Conservation (phyloP, 345 rosid species). For the Populus nigra region DNA sequence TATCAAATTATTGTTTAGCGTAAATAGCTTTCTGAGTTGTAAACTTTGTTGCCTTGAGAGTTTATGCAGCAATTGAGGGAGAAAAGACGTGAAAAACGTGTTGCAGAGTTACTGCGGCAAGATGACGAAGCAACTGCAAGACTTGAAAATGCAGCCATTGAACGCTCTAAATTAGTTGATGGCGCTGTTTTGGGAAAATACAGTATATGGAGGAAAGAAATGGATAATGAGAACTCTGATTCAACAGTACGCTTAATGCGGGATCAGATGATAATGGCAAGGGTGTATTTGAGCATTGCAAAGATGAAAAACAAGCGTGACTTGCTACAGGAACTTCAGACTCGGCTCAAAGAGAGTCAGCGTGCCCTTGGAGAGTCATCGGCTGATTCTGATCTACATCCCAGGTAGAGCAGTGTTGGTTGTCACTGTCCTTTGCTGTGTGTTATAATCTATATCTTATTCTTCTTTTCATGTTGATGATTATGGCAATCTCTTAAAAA, state of each 20-base stretch:
- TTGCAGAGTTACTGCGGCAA: constrained; percentile 61
- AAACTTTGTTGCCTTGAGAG: constrained; percentile 4
- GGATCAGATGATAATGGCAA: constrained; percentile 96
- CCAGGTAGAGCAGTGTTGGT: constrained; percentile 44
- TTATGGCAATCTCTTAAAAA: constrained; percentile 7
- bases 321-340: constrained; percentile 68
- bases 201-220: constrained; percentile 92
- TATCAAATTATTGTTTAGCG: background rate
- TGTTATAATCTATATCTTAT: constrained; percentile 4
- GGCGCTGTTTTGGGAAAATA: constrained; percentile 93
- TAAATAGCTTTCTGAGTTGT: constrained; percentile 2
- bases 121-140: constrained; percentile 69
- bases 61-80: constrained; percentile 83
- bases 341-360: constrained; percentile 81
- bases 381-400: constrained; percentile 79
- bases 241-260: constrained; percentile 83
- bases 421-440: constrained; percentile 5
- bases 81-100: constrained; percentile 73
- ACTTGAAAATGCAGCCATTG: constrained; percentile 93
- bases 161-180: constrained; percentile 91
- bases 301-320: constrained; percentile 69
- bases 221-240: constrained; percentile 84
- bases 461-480: constrained; percentile 6
- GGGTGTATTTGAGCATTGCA: constrained; percentile 77
- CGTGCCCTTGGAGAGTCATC: constrained; percentile 69